Evolutionary conservation across 169 alveolate genomes (phyloP).

Genomic region (Cryptosporidium andersoni): DNA sequence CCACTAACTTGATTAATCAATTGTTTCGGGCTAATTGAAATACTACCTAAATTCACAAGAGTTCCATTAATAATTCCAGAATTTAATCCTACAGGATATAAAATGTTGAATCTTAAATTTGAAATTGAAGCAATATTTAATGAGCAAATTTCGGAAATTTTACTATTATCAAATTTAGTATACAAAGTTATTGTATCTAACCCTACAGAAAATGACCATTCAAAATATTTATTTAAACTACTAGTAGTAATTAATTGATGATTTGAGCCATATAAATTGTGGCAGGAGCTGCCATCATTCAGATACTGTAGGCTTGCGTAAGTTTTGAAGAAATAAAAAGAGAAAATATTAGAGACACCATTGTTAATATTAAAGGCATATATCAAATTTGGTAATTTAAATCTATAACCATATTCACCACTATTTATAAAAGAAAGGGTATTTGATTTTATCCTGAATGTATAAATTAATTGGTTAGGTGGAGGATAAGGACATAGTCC

Average conservation of each 20-base stretch:
- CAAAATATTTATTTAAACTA: neutral
- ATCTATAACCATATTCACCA: constrained; percentile 28
- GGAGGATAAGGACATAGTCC: constrained; percentile 68
- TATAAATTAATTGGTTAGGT: constrained; percentile 29
- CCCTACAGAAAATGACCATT: constrained; percentile 58
- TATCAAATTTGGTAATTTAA: constrained; percentile 43
- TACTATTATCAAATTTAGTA: neutral
- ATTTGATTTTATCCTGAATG: neutral
- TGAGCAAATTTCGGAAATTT: constrained; percentile 18
- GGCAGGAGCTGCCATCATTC: constrained; percentile 32
- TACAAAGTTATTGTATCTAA: neutral
- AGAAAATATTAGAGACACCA: constrained; percentile 31
- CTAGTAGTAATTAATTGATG: neutral
- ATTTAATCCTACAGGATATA: constrained; percentile 50
- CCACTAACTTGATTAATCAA: neutral
- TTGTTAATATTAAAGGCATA: constrained; percentile 39
- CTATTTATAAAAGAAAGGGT: constrained; percentile 10
- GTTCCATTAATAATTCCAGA: constrained; percentile 28
- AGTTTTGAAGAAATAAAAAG: constrained; percentile 42
- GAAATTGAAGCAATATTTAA: constrained; percentile 6
- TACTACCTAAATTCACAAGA: neutral
- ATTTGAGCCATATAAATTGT: constrained; percentile 5
- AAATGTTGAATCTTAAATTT: constrained; percentile 26
- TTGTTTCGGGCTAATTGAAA: neutral
- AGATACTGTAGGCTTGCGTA: constrained; percentile 39